phyloP scores from a whole-genome alignment of 2,329 filamentous ascomycete genomes.

The Pezicula radicicola region DNA sequence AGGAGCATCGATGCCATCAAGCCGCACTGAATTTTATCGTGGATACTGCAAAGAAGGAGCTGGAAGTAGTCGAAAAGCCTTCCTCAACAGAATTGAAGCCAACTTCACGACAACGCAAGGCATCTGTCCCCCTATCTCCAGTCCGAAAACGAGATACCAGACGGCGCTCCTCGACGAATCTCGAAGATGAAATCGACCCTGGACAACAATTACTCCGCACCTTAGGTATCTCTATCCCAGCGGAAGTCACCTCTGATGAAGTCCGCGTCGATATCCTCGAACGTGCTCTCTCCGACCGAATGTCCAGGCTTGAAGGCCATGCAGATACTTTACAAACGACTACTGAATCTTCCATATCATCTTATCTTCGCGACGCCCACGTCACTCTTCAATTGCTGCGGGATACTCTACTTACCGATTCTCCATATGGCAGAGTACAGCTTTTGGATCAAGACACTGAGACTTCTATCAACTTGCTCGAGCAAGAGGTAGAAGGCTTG shows the following conservation, averaged over 20 bases:
- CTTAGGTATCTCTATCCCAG: slow-evolving; percentile 42
- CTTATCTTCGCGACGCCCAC: slow-evolving; percentile 44
- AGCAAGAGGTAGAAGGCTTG: slow-evolving; percentile 34
- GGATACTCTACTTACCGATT: slow-evolving; percentile 52
- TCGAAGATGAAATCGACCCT: slow-evolving; percentile 32
- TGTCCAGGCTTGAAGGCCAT: slow-evolving; percentile 40
- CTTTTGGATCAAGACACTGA: slow-evolving; percentile 53
- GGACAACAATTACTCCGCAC: slow-evolving; percentile 41
- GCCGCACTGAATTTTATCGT: slow-evolving; percentile 35
- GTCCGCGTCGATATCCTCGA: slow-evolving; percentile 24
- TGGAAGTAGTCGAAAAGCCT: slow-evolving; percentile 19
- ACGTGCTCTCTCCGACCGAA: slow-evolving; percentile 32
- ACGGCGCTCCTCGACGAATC: slow-evolving; percentile 32
- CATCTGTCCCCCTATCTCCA: slow-evolving; percentile 12
- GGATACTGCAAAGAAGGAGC: slow-evolving; percentile 40
- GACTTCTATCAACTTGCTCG: slow-evolving; percentile 37
- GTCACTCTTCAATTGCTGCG: slow-evolving; percentile 46
- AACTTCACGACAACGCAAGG: slow-evolving; percentile 13
- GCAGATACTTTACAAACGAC: slow-evolving; percentile 43
- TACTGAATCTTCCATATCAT: slow-evolving; percentile 41
- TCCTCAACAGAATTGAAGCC: slow-evolving; percentile 1
- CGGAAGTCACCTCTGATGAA: slow-evolving; percentile 25
- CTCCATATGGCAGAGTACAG: slow-evolving; percentile 42
- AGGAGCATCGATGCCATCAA: slow-evolving; percentile 45
- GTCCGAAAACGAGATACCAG: slow-evolving; percentile 23